A percentile compares a stretch with the other conserved stretches of the same genome.
These are phyloP conservation scores for Annulohypoxylon nitens DNA, from an alignment of 495 filamentous ascomycete genomes.

Conservation along the genomic window DNA sequence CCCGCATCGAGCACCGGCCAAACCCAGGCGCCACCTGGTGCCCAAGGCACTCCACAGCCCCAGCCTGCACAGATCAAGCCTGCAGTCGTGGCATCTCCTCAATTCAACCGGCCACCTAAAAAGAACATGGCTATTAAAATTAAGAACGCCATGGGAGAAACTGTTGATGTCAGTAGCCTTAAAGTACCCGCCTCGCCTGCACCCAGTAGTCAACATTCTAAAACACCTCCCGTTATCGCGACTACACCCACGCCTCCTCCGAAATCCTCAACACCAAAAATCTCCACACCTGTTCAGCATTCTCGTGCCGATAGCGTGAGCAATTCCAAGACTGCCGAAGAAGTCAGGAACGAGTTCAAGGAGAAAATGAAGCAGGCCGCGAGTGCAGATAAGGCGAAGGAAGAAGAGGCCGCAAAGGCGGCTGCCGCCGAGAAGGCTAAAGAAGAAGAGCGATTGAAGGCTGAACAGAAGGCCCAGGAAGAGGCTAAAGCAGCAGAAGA, in stretches of 20 bases:
- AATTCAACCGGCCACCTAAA: conserved; percentile 69
- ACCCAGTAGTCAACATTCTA: conserved; percentile 62
- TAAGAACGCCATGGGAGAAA: conserved; percentile 79
- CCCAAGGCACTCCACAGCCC: conserved; percentile 62
- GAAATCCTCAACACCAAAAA: conserved; percentile 58
- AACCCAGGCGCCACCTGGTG: conserved; percentile 59
- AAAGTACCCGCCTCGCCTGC: conserved; percentile 62
- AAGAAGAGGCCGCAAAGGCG: conserved; percentile 62
- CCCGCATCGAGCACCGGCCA: conserved; percentile 84
- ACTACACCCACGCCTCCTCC: conserved; percentile 67
- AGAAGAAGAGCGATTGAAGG: conserved; percentile 46
- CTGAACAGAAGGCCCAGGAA: conserved; percentile 72
- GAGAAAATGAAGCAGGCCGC: conserved; percentile 61
- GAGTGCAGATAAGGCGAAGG: conserved; percentile 55
- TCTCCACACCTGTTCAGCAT: conserved; percentile 61
- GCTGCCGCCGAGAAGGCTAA: conserved; percentile 49
- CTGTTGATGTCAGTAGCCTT: conserved; percentile 57
- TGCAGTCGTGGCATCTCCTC: conserved; percentile 69
- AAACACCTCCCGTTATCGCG: conserved; percentile 65
- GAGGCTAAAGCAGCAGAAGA: conserved; percentile 78
- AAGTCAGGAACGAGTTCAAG: conserved; percentile 66
- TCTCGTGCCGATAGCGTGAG: conserved; percentile 61
- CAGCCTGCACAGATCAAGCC: conserved; percentile 71
- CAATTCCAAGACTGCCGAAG: conserved; percentile 61
- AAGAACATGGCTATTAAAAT: conserved; percentile 80